Evolutionary conservation across 306 rosid species (phyloP).

Genomic region (Dalbergia oliveri): DNA sequence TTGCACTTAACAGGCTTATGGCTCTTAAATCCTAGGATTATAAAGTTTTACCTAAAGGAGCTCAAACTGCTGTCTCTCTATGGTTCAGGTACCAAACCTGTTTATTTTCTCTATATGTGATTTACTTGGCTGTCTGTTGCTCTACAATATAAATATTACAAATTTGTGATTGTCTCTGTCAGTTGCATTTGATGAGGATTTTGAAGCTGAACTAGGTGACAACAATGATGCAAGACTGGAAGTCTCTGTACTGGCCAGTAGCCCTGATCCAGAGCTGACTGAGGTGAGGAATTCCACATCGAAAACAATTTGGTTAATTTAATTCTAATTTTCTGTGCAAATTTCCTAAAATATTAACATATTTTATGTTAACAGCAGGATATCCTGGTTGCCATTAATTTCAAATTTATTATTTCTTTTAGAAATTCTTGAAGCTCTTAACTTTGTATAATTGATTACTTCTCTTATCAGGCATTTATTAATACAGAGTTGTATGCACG

Average conservation of each 20-base stretch:
- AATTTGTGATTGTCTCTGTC: conserved; percentile 44
- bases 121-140: conserved; percentile 33
- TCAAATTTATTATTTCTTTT: conserved; percentile 32
- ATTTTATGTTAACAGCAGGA: conserved; percentile 32
- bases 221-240: conserved; percentile 77
- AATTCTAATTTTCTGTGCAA: conserved; percentile 7
- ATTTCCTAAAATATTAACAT: conserved; percentile 14
- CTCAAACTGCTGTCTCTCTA: conserved; percentile 82
- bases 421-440: conserved; percentile 27
- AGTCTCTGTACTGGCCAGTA: conserved; percentile 75
- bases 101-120: conserved; percentile 24
- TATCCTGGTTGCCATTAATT: conserved; percentile 36
- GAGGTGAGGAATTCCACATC: conserved; percentile 62
- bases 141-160: conserved; percentile 21
- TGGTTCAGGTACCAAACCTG: conserved; percentile 76
- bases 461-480: conserved; percentile 78
- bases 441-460: conserved; percentile 42
- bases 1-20: conserved; percentile 90
- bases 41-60: conserved; percentile 85
- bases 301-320: conserved; percentile 30
- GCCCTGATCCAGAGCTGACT: conserved; percentile 85
- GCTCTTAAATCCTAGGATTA: conserved; percentile 79
- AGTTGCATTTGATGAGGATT: conserved; percentile 99
- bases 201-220: conserved; percentile 91
- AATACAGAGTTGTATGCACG: conserved; percentile 98